phyloP scores from a whole-genome alignment of 140 eudicot genomes.

The Senecio squalidus region DNA sequence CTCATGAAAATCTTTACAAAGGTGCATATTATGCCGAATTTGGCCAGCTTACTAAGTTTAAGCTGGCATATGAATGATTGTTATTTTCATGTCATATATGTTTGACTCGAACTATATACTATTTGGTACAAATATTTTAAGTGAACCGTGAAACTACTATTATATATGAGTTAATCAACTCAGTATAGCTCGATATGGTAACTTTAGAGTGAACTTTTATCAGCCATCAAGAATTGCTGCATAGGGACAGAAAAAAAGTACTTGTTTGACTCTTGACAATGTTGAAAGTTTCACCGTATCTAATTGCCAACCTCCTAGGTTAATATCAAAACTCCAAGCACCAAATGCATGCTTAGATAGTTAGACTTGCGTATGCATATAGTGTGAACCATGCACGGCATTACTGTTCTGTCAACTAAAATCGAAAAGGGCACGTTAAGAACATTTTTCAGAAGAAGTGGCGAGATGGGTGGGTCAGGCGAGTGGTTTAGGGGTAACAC shows the following conservation, averaged over 20 bases:
- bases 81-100: no score
- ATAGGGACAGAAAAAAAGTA: slow-evolving; percentile 77
- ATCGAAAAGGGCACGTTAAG: neutral
- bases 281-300: slow-evolving; percentile 84
- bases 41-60: neutral
- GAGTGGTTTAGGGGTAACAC: neutral
- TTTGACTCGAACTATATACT: no score
- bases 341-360: slow-evolving; percentile 89
- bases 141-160: no score
- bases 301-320: slow-evolving; percentile 63
- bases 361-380: slow-evolving; percentile 88
- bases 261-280: slow-evolving; percentile 74
- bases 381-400: slow-evolving; percentile 97
- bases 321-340: slow-evolving; percentile 94
- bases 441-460: neutral
- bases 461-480: neutral
- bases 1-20: neutral
- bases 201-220: slow-evolving; percentile 72
- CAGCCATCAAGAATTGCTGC: slow-evolving; percentile 92
- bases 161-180: slow-evolving; percentile 54
- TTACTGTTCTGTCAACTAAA: slow-evolving; percentile 89
- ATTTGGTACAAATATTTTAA: no score
- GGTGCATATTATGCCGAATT: neutral
- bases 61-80: neutral
- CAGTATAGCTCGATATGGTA: slow-evolving; percentile 79